These are phyloP conservation scores for Schwanniomyces yamadae DNA, from an alignment of 805 yeast species.

Conservation along the genomic window DNA sequence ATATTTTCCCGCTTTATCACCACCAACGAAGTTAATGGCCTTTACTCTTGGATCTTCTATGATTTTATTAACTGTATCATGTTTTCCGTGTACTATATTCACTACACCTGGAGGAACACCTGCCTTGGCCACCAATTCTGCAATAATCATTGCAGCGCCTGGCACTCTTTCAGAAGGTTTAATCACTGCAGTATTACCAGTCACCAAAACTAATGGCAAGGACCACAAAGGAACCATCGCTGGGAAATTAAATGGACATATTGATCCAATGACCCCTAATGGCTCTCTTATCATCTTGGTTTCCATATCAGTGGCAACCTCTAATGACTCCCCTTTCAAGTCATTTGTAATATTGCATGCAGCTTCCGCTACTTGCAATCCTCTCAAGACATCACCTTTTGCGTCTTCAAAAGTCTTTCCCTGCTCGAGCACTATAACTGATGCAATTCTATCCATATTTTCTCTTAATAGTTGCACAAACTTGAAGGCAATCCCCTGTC, in stretches of 20 bases:
- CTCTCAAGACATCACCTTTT: slow-evolving; percentile 69
- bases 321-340: slow-evolving; percentile 60
- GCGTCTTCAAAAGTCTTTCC: slow-evolving; percentile 79
- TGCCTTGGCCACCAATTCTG: slow-evolving; percentile 68
- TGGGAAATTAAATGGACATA: slow-evolving; percentile 81
- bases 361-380: slow-evolving; percentile 77
- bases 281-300: slow-evolving; percentile 75
- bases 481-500: slow-evolving; percentile 72
- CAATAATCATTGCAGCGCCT: slow-evolving; percentile 74
- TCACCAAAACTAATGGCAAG: slow-evolving; percentile 58
- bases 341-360: slow-evolving; percentile 66
- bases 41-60: slow-evolving; percentile 71
- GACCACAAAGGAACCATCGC: slow-evolving; percentile 80
- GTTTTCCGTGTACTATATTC: slow-evolving; percentile 72
- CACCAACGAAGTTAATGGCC: slow-evolving; percentile 78
- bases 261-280: slow-evolving; percentile 73
- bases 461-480: slow-evolving; percentile 61
- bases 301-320: slow-evolving; percentile 73
- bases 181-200: slow-evolving; percentile 70
- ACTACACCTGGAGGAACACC: slow-evolving; percentile 76
- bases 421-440: slow-evolving; percentile 47
- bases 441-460: slow-evolving; percentile 69
- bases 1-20: slow-evolving; percentile 75
- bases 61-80: slow-evolving; percentile 67
- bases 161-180: slow-evolving; percentile 73